Evolutionary conservation across 257 asterid species (phyloP).

Genomic region (Penstemon barbatus): DNA sequence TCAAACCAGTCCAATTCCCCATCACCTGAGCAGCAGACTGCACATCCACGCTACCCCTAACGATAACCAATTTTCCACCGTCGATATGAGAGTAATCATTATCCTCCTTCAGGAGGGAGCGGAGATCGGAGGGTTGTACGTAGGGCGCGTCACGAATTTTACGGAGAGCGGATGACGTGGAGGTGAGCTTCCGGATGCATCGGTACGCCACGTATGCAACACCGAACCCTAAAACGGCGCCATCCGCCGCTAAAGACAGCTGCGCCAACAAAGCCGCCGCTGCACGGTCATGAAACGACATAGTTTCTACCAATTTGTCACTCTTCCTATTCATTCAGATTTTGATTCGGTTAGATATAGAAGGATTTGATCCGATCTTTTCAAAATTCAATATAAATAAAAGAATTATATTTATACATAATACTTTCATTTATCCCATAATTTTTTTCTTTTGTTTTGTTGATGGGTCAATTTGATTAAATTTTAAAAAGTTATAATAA

Average conservation of each 20-base stretch:
- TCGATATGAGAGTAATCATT: background rate
- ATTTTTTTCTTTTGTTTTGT: no score
- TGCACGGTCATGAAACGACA: constrained; percentile 27
- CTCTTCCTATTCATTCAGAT: no score
- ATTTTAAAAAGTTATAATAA: no score
- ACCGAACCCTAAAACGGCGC: constrained; percentile 73
- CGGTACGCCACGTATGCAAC: constrained; percentile 74
- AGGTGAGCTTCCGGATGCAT: constrained; percentile 50
- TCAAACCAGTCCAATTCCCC: constrained; percentile 29
- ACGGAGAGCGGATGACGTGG: constrained; percentile 62
- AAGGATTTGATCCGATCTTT: no score
- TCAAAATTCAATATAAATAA: no score
- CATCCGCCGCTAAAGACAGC: constrained; percentile 68
- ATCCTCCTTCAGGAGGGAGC: constrained; percentile 45
- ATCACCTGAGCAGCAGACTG: constrained; percentile 41
- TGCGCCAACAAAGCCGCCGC: constrained; percentile 58
- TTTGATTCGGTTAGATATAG: no score
- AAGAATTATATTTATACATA: no score
- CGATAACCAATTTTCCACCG: constrained; percentile 50
- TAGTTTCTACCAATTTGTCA: no score
- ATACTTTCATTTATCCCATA: no score
- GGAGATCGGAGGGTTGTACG: constrained; percentile 65
- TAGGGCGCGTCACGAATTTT: constrained; percentile 61
- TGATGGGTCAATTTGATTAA: no score
- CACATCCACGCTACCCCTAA: constrained; percentile 74